phyloP scores from a whole-genome alignment of 2,329 filamentous ascomycete species.

The Hymenoscyphus scutula region DNA sequence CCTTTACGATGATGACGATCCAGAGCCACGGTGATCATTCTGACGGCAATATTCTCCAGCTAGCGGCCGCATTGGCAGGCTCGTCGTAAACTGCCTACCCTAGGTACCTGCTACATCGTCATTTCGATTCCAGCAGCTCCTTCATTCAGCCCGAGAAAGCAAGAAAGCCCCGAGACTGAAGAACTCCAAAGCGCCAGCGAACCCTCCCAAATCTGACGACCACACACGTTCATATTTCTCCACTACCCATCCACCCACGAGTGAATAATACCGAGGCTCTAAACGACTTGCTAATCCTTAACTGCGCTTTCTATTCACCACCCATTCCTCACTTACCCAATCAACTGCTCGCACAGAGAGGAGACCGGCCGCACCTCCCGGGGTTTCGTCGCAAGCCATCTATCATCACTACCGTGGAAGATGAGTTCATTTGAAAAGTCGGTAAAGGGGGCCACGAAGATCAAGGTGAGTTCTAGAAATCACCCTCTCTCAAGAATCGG shows the following conservation, averaged over 20 bases:
- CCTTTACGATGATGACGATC: neutral
- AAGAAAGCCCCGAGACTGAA: neutral
- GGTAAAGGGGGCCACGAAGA: constrained; percentile 97
- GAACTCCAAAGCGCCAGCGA: neutral
- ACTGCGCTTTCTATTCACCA: neutral
- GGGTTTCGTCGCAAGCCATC: constrained; percentile 26
- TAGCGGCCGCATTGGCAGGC: neutral
- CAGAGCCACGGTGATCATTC: neutral
- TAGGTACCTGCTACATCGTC: constrained; percentile 16
- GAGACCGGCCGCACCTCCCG: constrained; percentile 15
- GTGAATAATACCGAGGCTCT: neutral
- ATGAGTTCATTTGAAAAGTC: constrained; percentile 96
- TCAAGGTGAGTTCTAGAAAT: constrained; percentile 65
- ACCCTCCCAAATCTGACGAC: neutral
- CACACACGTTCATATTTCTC: neutral
- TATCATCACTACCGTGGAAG: constrained; percentile 47
- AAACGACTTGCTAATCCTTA: neutral
- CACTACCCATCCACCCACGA: neutral
- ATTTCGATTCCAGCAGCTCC: constrained; percentile 19
- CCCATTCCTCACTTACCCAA: no score
- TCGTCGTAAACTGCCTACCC: constrained; percentile 17
- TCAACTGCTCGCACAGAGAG: neutral
- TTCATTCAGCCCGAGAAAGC: neutral
- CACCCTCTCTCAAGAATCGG: neutral
- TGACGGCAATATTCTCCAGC: neutral